Base-by-base conservation (phyloP, 169 alveolate species). In the Cryptosporidium muris region DNA sequence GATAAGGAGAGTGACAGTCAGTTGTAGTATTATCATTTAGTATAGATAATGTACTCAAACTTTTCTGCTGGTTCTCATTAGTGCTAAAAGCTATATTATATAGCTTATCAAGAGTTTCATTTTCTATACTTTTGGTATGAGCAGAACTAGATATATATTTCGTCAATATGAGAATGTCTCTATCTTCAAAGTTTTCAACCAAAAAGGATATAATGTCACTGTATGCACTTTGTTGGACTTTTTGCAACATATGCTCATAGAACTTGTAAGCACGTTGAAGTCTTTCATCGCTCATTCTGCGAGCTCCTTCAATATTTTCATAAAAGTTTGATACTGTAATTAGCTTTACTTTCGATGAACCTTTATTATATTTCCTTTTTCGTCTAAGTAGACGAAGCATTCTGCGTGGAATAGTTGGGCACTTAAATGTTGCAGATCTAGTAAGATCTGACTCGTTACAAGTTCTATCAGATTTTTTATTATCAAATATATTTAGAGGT, bases 261-360 rank as follows among this genome's bases (percentile, higher is more conserved):
- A 58, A 74, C 2, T 34, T 42, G 16, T 54, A 48, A 25, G 85
- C 85, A 36, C 85, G 40, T n/a, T 43, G 38, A 2, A 74, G 54
- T 43, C 85, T 74, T 14, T 74, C 85, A 4, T 45, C 58, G 2
- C 85, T 64, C 48, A 56, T 9, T 53, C 60, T 58, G 5, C 68
- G 85, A 36, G 85, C 85, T 36, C 12, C 54, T 45, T 74, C 85
- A 7, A 74, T 54, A 8, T 45, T 51, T 8, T 74, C 85, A 74
- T 47, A n/a, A 16, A 74, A 74, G 40, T 58, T 64, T 34, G 54
- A 40, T 1, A 51, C 25, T 4, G 85, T 56, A 11, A 58, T 11
- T 48, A 9, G 63, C 42, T 74, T 74, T 16, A 45, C 85, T 11
- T 42, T 49, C 25, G 34, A 11, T 1, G 16, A 14, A n/a, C 14